Evolutionary conservation across 139 green algal genomes (phyloP).

Genomic region (Dunaliella sp.): DNA sequence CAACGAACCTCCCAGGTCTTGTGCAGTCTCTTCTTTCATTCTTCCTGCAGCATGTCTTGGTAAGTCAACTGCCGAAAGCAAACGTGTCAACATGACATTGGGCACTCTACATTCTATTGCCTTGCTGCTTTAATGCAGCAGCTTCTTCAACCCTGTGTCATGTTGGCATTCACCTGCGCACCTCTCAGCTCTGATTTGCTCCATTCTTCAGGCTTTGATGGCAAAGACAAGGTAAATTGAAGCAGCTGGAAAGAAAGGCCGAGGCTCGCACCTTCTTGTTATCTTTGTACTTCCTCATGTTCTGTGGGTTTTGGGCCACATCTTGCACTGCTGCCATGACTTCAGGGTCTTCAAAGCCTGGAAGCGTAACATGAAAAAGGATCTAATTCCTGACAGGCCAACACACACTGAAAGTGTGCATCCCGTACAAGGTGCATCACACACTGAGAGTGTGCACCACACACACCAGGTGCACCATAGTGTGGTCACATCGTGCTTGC

Average conservation of each 20-base stretch:
- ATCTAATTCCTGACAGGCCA: not conserved
- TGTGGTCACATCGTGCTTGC: no score
- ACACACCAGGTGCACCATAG: no score
- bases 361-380: not conserved
- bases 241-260: no score
- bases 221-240: no score
- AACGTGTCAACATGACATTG: not conserved
- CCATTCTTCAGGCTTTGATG: no score
- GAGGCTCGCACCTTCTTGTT: not conserved
- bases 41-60: no score
- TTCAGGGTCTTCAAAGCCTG: constrained; percentile 42
- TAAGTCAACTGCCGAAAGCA: no score
- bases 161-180: not conserved
- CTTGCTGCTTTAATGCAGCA: no score
- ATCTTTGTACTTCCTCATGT: constrained; percentile 51
- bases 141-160: not conserved
- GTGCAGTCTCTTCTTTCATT: no score
- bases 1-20: no score
- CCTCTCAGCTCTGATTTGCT: not conserved
- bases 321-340: constrained; percentile 49
- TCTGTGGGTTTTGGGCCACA: constrained; percentile 45
- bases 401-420: not conserved
- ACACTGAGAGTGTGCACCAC: not conserved
- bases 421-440: no score
- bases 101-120: not conserved